Evolutionary conservation across 83 land plant genomes (phyloP).

Genomic region (Larix sibirica): DNA sequence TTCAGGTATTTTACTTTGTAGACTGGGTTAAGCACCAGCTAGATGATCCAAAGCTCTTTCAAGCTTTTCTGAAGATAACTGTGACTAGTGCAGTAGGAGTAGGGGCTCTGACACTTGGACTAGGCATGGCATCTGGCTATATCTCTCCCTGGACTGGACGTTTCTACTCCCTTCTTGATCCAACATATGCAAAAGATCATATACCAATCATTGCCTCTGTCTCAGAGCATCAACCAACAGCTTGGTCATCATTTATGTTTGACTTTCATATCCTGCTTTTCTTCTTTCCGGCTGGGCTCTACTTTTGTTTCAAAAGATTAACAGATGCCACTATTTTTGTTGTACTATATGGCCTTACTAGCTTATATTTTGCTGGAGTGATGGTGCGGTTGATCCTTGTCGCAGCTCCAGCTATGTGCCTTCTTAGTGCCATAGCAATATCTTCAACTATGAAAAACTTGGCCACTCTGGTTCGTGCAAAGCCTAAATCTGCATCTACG

Average conservation of each 20-base stretch:
- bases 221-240: constrained; percentile 99
- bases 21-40: constrained; percentile 87
- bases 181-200: constrained; percentile 99
- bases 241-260: constrained; percentile 99
- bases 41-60: constrained; percentile 80
- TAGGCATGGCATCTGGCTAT: constrained; percentile 96
- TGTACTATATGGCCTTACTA: constrained; percentile 95
- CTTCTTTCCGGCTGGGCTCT: constrained; percentile 97
- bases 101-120: constrained; percentile 80
- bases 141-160: constrained; percentile 99
- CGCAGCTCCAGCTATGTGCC: constrained; percentile 98
- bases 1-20: constrained; percentile 93
- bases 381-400: constrained; percentile 99
- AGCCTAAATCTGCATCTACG: constrained; percentile 52
- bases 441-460: constrained; percentile 95
- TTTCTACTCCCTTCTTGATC: constrained; percentile 96
- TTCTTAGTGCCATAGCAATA: constrained; percentile 92
- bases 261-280: constrained; percentile 93
- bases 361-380: constrained; percentile 99
- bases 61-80: constrained; percentile 81
- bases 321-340: constrained; percentile 97
- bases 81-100: constrained; percentile 64
- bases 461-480: constrained; percentile 50
- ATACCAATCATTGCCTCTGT: constrained; percentile 99
- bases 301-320: constrained; percentile 93